Percentiles rank a stretch among this genome's conserved stretches.
Evolutionary conservation across 371 early-diverging fungal species (phyloP).

Genomic region (Rhizopus delemar): DNA sequence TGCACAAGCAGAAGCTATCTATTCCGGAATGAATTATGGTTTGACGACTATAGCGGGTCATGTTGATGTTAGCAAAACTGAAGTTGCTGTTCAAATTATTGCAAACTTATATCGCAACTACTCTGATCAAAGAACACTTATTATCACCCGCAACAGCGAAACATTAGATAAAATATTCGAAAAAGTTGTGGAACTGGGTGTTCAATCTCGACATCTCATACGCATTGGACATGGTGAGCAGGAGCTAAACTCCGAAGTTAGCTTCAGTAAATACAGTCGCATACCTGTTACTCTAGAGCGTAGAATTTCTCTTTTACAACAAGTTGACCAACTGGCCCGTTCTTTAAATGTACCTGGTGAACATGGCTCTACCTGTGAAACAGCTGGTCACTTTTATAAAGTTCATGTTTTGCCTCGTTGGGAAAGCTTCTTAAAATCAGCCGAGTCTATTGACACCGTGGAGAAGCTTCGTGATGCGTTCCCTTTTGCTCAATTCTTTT

Average conservation of each 20-base stretch:
- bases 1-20: constrained; percentile 85
- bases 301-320: constrained; percentile 69
- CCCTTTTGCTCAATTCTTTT: constrained; percentile 83
- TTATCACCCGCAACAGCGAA: constrained; percentile 94
- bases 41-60: constrained; percentile 93
- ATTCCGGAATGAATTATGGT: constrained; percentile 80
- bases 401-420: constrained; percentile 77
- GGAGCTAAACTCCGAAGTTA: constrained; percentile 76
- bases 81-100: constrained; percentile 94
- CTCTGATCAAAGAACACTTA: constrained; percentile 85
- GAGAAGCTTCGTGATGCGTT: constrained; percentile 55
- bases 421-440: constrained; percentile 61
- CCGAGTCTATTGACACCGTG: constrained; percentile 17
- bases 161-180: constrained; percentile 95
- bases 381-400: constrained; percentile 84
- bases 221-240: constrained; percentile 95
- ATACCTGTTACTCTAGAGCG: constrained; percentile 88
- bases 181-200: constrained; percentile 84
- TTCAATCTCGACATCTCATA: constrained; percentile 89
- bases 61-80: constrained; percentile 97
- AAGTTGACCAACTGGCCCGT: constrained; percentile 76
- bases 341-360: constrained; percentile 76
- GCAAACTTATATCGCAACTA: constrained; percentile 89
- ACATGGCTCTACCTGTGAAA: constrained; percentile 91
- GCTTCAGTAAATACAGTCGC: constrained; percentile 91